These are phyloP conservation scores for Cutaneotrichosporon cavernicola DNA, from an alignment of 1,284 basidiomycete genomes.

Conservation along the genomic window DNA sequence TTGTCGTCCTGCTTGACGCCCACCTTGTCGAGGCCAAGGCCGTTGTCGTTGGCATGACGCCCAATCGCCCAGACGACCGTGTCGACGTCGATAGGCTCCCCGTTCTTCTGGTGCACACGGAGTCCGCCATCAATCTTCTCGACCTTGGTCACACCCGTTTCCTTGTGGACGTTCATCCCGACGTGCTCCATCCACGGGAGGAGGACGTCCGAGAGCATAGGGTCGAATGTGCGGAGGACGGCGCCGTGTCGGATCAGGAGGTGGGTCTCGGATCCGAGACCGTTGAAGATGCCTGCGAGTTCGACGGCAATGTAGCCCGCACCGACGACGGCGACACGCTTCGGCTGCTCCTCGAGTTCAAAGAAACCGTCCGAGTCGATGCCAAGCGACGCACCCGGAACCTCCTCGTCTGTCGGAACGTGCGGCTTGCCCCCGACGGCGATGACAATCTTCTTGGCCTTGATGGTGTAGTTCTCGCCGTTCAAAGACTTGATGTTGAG, in stretches of 20 bases:
- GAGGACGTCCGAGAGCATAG: slow-evolving; percentile 76
- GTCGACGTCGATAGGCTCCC: slow-evolving; percentile 80
- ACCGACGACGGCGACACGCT: slow-evolving; percentile 88
- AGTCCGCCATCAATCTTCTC: slow-evolving; percentile 67
- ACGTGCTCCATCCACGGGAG: slow-evolving; percentile 84
- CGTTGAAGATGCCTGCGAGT: slow-evolving; percentile 82
- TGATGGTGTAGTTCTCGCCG: slow-evolving; percentile 63
- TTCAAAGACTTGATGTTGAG: slow-evolving; percentile 69
- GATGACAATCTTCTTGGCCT: slow-evolving; percentile 74
- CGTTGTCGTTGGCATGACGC: slow-evolving; percentile 74
- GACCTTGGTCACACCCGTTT: slow-evolving; percentile 71
- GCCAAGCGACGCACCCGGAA: slow-evolving; percentile 86
- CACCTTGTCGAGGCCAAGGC: slow-evolving; percentile 72
- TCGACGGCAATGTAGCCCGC: slow-evolving; percentile 98
- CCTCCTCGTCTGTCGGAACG: slow-evolving; percentile 72
- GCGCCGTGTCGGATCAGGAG: slow-evolving; percentile 84
- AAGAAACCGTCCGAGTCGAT: slow-evolving; percentile 97
- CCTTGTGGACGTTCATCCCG: slow-evolving; percentile 81
- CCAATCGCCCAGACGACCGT: slow-evolving; percentile 93
- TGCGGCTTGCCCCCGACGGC: slow-evolving; percentile 84
- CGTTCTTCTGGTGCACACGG: slow-evolving; percentile 65
- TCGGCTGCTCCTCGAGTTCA: slow-evolving; percentile 82
- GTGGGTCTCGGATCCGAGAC: slow-evolving; percentile 85
- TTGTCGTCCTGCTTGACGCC: slow-evolving; percentile 74
- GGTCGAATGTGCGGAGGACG: slow-evolving; percentile 91